Conservation (phyloP, 352 stramenopile genomes). For the Hyaloperonospora brassicae region DNA sequence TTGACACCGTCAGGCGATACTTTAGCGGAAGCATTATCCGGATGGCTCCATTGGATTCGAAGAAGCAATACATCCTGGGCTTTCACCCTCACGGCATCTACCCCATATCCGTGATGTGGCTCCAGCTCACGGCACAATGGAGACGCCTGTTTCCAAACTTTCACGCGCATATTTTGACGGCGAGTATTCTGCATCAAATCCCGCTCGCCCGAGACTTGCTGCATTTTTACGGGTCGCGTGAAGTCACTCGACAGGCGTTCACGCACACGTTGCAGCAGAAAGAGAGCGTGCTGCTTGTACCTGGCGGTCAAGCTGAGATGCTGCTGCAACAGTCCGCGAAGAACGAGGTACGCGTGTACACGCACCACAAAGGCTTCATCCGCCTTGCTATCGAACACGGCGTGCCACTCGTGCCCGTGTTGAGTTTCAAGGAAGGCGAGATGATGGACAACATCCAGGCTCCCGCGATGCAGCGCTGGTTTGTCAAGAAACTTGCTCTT, state of each 20-base stretch:
- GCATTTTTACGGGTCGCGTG: constrained; percentile 64
- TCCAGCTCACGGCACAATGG: constrained; percentile 71
- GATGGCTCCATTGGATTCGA: constrained; percentile 42
- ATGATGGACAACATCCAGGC: constrained; percentile 76
- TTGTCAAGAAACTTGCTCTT: constrained; percentile 67
- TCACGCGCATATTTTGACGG: constrained; percentile 59
- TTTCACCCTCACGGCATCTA: constrained; percentile 82
- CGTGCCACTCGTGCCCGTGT: constrained; percentile 56
- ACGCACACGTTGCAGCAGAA: constrained; percentile 37
- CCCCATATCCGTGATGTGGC: constrained; percentile 63
- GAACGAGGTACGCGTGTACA: constrained; percentile 68
- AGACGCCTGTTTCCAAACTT: constrained; percentile 54
- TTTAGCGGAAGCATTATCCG: constrained; percentile 60
- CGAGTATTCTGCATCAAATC: constrained; percentile 77
- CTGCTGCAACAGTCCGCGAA: constrained; percentile 50
- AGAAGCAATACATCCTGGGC: constrained; percentile 60
- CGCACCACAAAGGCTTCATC: constrained; percentile 72
- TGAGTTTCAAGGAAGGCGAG: constrained; percentile 79
- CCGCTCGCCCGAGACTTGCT: constrained; percentile 64
- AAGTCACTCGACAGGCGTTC: constrained; percentile 67
- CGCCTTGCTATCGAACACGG: constrained; percentile 72
- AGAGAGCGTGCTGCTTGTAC: constrained; percentile 67
- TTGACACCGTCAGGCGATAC: constrained; percentile 55
- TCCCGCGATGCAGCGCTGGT: constrained; percentile 69
- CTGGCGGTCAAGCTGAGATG: constrained; percentile 78